A percentile compares a stretch with the other conserved stretches of the same genome.
Evolutionary conservation across 257 asterid genomes (phyloP).

Genomic region (Nicotiana noctiflora): DNA sequence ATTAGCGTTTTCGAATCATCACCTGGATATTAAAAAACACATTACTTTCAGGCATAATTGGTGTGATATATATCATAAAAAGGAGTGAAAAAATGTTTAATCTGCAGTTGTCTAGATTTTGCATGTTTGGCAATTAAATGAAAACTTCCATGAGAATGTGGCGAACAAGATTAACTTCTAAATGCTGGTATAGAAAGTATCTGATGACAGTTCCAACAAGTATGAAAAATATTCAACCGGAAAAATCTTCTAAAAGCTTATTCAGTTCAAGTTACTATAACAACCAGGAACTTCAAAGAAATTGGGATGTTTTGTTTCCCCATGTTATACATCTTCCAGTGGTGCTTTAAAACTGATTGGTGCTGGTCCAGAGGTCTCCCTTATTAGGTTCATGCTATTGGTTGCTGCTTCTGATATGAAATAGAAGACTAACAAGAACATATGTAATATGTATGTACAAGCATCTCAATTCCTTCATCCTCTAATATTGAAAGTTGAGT

Average conservation of each 20-base stretch:
- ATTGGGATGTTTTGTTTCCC: background rate
- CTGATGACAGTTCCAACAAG: background rate
- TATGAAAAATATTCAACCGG: background rate
- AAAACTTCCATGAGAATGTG: background rate
- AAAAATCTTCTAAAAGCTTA: background rate
- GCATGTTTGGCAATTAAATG: background rate
- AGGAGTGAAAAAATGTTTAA: background rate
- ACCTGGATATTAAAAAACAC: background rate
- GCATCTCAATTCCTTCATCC: background rate
- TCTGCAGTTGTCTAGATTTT: background rate
- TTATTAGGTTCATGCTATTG: background rate
- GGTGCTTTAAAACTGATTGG: background rate
- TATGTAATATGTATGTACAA: background rate
- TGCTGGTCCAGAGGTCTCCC: background rate
- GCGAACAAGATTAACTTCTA: background rate
- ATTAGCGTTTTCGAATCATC: slow-evolving; percentile 20
- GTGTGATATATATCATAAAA: background rate
- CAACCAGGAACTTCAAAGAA: background rate
- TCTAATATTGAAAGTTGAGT: background rate
- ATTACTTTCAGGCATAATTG: background rate
- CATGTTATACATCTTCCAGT: background rate
- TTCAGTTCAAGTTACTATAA: background rate
- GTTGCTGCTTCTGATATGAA: background rate
- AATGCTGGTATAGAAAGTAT: background rate
- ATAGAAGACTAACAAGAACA: background rate